phyloP scores from a whole-genome alignment of 495 filamentous ascomycete species.

The Penicillium arizonense region DNA sequence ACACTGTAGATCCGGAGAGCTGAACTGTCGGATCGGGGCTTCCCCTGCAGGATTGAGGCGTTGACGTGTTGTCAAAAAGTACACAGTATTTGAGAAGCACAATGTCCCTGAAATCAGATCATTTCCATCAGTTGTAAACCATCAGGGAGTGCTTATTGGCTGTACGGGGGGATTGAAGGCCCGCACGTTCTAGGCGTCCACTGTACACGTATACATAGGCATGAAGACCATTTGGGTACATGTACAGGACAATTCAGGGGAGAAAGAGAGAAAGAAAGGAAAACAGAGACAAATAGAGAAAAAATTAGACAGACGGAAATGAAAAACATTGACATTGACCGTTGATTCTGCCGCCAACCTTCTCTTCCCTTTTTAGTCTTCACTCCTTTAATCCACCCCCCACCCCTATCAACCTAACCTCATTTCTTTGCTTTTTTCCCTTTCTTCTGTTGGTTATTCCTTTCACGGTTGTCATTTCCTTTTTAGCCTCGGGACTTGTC shows the following conservation, averaged over 20 bases:
- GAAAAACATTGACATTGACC: background rate
- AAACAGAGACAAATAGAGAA: no score
- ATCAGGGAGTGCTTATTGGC: background rate
- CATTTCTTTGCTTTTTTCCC: constrained; percentile 4
- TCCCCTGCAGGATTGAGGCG: background rate
- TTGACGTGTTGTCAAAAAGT: no score
- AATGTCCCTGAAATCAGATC: background rate
- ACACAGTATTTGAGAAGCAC: background rate
- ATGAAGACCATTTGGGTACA: background rate
- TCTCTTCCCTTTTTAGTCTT: background rate
- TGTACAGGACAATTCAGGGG: background rate
- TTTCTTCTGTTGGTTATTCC: constrained; percentile 1
- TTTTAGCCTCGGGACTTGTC: background rate
- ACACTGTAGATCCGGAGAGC: background rate
- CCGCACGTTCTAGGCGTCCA: constrained; percentile 5
- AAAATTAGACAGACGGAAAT: no score
- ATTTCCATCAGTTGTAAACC: background rate
- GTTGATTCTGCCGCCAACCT: background rate
- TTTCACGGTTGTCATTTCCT: constrained; percentile 5
- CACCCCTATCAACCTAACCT: background rate
- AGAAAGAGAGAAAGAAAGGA: no score
- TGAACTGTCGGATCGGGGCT: background rate
- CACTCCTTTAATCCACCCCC: constrained; percentile 3
- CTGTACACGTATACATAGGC: background rate
- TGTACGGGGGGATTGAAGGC: background rate